A percentile compares a stretch with the other conserved stretches of the same genome.
Conservation (phyloP, 805 yeast genomes). For the Lipomyces chichibuensis region DNA sequence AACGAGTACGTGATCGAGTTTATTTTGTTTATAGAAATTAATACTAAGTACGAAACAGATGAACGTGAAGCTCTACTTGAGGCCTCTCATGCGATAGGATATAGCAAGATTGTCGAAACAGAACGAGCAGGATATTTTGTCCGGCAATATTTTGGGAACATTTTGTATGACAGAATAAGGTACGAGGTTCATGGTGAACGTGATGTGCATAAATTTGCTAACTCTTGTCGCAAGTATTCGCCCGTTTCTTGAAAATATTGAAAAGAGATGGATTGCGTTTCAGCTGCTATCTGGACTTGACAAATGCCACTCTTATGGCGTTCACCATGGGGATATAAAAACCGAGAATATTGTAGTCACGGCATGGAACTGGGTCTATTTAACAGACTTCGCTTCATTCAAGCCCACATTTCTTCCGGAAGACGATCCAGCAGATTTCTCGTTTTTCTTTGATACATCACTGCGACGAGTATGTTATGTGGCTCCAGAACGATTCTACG, state of each 20-base stretch:
- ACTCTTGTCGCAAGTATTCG: conserved; percentile 57
- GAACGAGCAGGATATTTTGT: conserved; percentile 90
- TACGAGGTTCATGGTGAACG: conserved; percentile 12
- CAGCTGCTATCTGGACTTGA: conserved; percentile 70
- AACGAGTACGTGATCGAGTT: conserved; percentile 28
- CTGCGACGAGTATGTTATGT: conserved; percentile 84
- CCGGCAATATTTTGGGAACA: conserved; percentile 76
- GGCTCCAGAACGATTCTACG: conserved; percentile 86
- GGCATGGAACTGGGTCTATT: conserved; percentile 82
- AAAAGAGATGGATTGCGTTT: conserved; percentile 80
- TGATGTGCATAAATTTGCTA: not conserved
- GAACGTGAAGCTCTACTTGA: conserved; percentile 51
- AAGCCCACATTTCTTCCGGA: conserved; percentile 88
- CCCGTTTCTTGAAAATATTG: conserved; percentile 81
- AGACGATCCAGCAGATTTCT: conserved; percentile 88
- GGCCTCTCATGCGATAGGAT: conserved; percentile 69
- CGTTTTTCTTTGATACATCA: conserved; percentile 90
- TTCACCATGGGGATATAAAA: conserved; percentile 89
- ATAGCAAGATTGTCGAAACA: conserved; percentile 75
- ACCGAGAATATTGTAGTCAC: conserved; percentile 86
- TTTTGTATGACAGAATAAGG: conserved; percentile 79
- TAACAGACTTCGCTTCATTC: conserved; percentile 81
- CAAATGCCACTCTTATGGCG: conserved; percentile 61
- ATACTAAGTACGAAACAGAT: conserved; percentile 37
- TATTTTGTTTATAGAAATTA: conserved; percentile 12